Evolutionary conservation across 257 asterid species (phyloP).

Genomic region (Salvia splendens): DNA sequence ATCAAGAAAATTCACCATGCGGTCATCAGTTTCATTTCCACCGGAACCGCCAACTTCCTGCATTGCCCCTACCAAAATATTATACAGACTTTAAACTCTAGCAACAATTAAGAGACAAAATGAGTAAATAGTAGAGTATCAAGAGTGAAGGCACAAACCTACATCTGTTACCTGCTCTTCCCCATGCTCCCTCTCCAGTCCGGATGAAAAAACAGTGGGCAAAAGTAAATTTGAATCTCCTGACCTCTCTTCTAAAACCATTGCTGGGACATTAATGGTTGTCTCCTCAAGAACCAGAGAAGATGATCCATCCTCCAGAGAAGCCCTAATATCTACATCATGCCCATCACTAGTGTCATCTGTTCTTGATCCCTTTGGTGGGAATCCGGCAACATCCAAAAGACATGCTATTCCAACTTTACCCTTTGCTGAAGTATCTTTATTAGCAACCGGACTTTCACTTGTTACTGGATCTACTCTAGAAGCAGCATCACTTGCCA

Average conservation of each 20-base stretch:
- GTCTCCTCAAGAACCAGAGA: conserved; percentile 42
- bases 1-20: conserved; percentile 42
- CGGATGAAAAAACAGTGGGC: conserved; percentile 43
- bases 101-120: conserved; percentile 14
- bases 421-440: conserved; percentile 37
- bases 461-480: conserved; percentile 39
- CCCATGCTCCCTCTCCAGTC: conserved; percentile 42
- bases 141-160: conserved; percentile 97
- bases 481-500: conserved; percentile 40
- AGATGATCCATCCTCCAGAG: conserved; percentile 40
- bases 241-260: conserved; percentile 38
- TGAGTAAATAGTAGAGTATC: conserved; percentile 33
- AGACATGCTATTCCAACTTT: conserved; percentile 41
- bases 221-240: conserved; percentile 36
- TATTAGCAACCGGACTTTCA: conserved; percentile 37
- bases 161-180: conserved; percentile 95
- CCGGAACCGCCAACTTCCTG: conserved; percentile 66
- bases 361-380: conserved; percentile 41
- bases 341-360: conserved; percentile 31
- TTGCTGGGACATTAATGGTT: conserved; percentile 32
- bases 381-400: conserved; percentile 31
- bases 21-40: conserved; percentile 45
- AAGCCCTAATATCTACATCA: conserved; percentile 31
- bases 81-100: conserved; percentile 35
- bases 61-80: conserved; percentile 77